Conservation (phyloP, 73 alveolate species). For the Halteria grandinella region DNA sequence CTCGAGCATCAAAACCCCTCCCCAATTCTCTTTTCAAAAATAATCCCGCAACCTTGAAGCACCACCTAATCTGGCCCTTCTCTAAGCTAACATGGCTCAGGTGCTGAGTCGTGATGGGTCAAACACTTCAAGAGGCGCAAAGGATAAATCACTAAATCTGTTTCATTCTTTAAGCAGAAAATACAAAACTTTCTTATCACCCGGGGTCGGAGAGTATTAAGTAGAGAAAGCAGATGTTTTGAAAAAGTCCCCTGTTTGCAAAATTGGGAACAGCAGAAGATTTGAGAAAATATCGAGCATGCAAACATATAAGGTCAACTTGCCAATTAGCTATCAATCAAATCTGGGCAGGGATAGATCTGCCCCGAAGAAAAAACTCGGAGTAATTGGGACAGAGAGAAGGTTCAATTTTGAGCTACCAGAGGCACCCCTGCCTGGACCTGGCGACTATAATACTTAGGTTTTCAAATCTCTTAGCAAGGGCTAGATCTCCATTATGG, state of each 20-base stretch:
- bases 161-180: neutral
- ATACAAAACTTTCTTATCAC: no score
- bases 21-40: slow-evolving; percentile 4
- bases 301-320: neutral
- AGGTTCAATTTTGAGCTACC: neutral
- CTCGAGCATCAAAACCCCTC: neutral
- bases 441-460: slow-evolving; percentile 12
- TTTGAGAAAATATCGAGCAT: neutral
- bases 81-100: no score
- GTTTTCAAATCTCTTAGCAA: neutral
- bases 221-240: neutral
- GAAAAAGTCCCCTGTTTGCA: slow-evolving; percentile 13
- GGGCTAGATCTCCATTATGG: slow-evolving; percentile 6
- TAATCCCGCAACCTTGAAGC: neutral
- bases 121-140: neutral
- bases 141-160: neutral
- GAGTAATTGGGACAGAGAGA: neutral
- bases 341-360: neutral
- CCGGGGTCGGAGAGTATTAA: slow-evolving; percentile 34
- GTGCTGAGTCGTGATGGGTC: no score
- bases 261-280: neutral
- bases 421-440: slow-evolving; percentile 8
- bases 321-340: neutral
- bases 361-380: neutral
- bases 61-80: neutral